phyloP scores from a whole-genome alignment of 345 rosid genomes.

The Microthlaspi erraticum region DNA sequence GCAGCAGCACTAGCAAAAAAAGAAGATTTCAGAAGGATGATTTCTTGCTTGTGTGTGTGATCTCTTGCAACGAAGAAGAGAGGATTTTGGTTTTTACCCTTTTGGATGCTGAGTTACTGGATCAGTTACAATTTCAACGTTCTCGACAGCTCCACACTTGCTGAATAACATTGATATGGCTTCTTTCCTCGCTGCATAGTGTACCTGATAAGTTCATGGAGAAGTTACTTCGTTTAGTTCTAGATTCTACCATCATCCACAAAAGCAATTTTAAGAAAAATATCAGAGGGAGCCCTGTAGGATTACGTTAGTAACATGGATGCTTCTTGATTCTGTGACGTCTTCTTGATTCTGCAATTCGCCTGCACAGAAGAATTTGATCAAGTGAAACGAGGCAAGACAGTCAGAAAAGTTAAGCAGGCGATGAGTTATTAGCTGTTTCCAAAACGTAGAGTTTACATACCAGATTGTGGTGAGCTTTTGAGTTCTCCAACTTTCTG shows the following conservation, averaged over 20 bases:
- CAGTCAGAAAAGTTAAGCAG: not conserved
- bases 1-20: slow-evolving; percentile 45
- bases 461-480: slow-evolving; percentile 39
- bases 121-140: slow-evolving; percentile 39
- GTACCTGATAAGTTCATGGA: slow-evolving; percentile 42
- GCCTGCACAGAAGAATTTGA: slow-evolving; percentile 38
- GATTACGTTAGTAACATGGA: slow-evolving; percentile 48
- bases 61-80: slow-evolving; percentile 18
- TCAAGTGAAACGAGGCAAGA: slow-evolving; percentile 14
- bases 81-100: slow-evolving; percentile 40
- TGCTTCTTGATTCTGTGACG: slow-evolving; percentile 39
- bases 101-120: slow-evolving; percentile 35
- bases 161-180: slow-evolving; percentile 45
- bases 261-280: not conserved
- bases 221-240: not conserved
- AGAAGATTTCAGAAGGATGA: not conserved
- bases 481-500: slow-evolving; percentile 37
- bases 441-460: slow-evolving; percentile 15
- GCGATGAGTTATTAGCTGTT: not conserved
- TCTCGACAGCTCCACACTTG: slow-evolving; percentile 47
- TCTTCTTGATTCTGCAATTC: slow-evolving; percentile 34
- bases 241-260: slow-evolving; percentile 13
- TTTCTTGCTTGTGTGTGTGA: not conserved
- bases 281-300: not conserved
- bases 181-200: slow-evolving; percentile 49